phyloP scores from a whole-genome alignment of 2,329 filamentous ascomycete species.

The Thielaviopsis populi region DNA sequence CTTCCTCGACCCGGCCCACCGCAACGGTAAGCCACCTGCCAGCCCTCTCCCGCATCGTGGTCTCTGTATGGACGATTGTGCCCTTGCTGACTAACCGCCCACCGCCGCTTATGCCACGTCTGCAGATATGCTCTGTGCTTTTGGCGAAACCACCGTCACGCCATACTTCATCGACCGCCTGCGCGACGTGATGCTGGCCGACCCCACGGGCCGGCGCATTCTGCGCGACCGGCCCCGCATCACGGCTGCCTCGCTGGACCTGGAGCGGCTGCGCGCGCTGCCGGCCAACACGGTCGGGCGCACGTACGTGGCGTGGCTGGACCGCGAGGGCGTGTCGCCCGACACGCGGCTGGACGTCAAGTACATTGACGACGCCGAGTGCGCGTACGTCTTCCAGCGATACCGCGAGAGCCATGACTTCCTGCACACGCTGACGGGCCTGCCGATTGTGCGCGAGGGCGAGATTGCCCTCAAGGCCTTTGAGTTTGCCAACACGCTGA shows the following conservation, averaged over 20 bases:
- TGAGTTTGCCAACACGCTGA: constrained; percentile 83
- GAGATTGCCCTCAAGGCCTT: constrained; percentile 97
- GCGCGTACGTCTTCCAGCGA: constrained; percentile 95
- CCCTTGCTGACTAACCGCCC: neutral
- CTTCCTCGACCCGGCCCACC: constrained; percentile 53
- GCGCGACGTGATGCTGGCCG: constrained; percentile 75
- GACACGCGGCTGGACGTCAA: constrained; percentile 71
- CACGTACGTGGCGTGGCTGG: constrained; percentile 80
- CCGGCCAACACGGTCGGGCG: constrained; percentile 62
- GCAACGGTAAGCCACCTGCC: constrained; percentile 45
- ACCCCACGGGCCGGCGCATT: constrained; percentile 75
- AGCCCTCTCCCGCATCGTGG: neutral
- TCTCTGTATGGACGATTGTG: no score
- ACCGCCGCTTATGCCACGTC: neutral
- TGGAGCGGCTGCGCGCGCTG: constrained; percentile 55
- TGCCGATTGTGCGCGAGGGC: constrained; percentile 85
- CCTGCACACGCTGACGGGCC: constrained; percentile 83
- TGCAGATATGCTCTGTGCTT: constrained; percentile 75
- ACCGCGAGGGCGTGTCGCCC: constrained; percentile 80
- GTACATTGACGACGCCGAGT: constrained; percentile 90
- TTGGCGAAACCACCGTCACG: constrained; percentile 88
- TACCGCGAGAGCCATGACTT: constrained; percentile 98
- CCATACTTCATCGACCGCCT: constrained; percentile 92
- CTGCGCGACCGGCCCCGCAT: constrained; percentile 81
- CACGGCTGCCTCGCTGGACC: constrained; percentile 53